Base-by-base conservation (phyloP, 768 basidiomycete species). In the Myochromella boudieri region DNA sequence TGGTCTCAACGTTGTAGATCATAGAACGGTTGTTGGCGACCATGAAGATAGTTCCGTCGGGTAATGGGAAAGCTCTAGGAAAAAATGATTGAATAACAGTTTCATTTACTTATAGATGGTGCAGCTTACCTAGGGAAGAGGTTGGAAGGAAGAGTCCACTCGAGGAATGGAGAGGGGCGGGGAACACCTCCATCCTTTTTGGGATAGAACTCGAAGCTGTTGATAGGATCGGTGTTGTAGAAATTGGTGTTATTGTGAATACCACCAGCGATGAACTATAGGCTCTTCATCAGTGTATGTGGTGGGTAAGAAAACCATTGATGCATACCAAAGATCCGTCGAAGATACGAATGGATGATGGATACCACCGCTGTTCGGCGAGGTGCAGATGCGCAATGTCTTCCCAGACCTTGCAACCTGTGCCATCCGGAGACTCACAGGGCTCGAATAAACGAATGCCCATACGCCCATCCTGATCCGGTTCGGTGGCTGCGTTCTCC, bases 21-120 rank as follows among this genome's bases (percentile, higher is more conserved):
- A 72, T 73, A 1, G 72, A 64, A 45, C 60, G 62, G 20, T 62
- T 66, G 49, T 68, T 69, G 0, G 73, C 70, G 11, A 68, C 63
- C 48, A 74, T 62, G 42, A 70, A 68, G 7, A 74, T 55, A 12
- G 51, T 65, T 14, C 69, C 67, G 56, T 74, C 70, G 3, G 74
- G 72, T 42, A 76, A 66, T 1, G 53, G 49, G 17, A 37, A 37
- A 14, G 6, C 37, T 3, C 37, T 37, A 21, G 11, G 33, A 34
- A 14, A n/a, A 17, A 6, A 12, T 10, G n/a, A 34, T 34, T 6
- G 33, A 34, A 34, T 6, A 34, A 14, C 14, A 34, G 5, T 12
- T 6, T 34, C 14, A 14, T 12, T 5, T n/a, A n/a, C 5, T 6
- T 34, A n/a, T 34, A 6, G 33, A n/a, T 28, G 44, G 12, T 44